Conservation (phyloP, 2,329 filamentous ascomycete species). For the Escovopsis weberi region DNA sequence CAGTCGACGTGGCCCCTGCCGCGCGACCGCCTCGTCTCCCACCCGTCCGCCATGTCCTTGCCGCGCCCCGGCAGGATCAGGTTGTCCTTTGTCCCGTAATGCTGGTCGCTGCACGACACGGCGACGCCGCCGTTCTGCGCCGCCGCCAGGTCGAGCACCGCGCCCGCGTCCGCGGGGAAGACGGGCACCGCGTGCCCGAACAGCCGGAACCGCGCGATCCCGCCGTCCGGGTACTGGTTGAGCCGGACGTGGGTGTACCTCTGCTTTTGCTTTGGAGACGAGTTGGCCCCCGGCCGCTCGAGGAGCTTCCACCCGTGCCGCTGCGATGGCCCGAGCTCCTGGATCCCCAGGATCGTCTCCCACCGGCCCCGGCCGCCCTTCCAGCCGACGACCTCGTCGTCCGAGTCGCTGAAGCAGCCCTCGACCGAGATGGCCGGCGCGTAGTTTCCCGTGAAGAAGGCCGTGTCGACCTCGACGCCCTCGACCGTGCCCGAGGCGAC, state of each 20-base stretch:
- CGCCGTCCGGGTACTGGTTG: slow-evolving; percentile 77
- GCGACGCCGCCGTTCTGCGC: slow-evolving; percentile 68
- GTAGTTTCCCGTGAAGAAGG: slow-evolving; percentile 71
- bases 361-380: slow-evolving; percentile 45
- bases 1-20: slow-evolving; percentile 63
- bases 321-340: slow-evolving; percentile 60
- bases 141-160: slow-evolving; percentile 60
- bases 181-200: slow-evolving; percentile 65
- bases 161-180: slow-evolving; percentile 50
- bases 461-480: slow-evolving; percentile 67
- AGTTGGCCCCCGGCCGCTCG: slow-evolving; percentile 33
- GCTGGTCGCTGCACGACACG: slow-evolving; percentile 64
- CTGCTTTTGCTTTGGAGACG: slow-evolving; percentile 22
- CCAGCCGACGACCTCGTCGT: slow-evolving; percentile 50
- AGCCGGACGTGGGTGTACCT: slow-evolving; percentile 67
- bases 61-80: slow-evolving; percentile 64
- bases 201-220: slow-evolving; percentile 66
- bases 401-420: slow-evolving; percentile 52
- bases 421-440: slow-evolving; percentile 67
- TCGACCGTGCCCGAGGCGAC: slow-evolving; percentile 57
- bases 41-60: slow-evolving; percentile 77
- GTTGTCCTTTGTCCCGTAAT: slow-evolving; percentile 72
- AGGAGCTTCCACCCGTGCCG: slow-evolving; percentile 63
- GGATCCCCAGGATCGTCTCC: slow-evolving; percentile 55
- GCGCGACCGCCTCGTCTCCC: slow-evolving; percentile 68